These are phyloP conservation scores for Candida yuanshanica DNA, from an alignment of 805 yeast genomes.

Conservation along the genomic window DNA sequence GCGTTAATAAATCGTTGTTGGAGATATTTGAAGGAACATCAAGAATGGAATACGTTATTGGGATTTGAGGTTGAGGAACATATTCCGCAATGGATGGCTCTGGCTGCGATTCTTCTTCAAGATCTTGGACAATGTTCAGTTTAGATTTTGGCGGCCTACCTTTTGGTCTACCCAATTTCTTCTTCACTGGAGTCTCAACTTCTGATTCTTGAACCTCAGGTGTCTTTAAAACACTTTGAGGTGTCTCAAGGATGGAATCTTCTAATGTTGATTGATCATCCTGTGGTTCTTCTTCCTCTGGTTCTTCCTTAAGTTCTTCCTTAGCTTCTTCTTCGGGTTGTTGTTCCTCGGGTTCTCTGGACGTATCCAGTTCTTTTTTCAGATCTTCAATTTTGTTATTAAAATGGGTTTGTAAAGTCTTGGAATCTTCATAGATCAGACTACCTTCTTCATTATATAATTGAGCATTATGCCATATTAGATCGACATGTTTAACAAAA, in stretches of 20 bases:
- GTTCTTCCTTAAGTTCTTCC: slow-evolving; percentile 2
- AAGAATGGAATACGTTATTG: background rate
- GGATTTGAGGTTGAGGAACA: no score
- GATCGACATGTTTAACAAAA: slow-evolving; percentile 51
- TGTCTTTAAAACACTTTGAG: background rate
- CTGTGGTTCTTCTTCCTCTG: background rate
- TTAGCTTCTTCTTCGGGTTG: slow-evolving; percentile 9
- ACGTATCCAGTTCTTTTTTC: slow-evolving; percentile 14
- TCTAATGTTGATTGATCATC: background rate
- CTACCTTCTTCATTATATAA: slow-evolving; percentile 71
- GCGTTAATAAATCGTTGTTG: background rate
- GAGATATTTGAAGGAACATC: background rate
- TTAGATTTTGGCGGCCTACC: slow-evolving; percentile 2
- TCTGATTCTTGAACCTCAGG: background rate
- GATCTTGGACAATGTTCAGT: background rate
- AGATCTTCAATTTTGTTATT: slow-evolving; percentile 31
- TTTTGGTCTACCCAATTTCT: slow-evolving; percentile 2
- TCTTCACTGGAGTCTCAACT: slow-evolving; percentile 1
- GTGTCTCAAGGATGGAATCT: slow-evolving; percentile 1
- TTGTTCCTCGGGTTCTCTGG: slow-evolving; percentile 6
- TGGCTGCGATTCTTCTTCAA: background rate
- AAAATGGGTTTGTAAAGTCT: slow-evolving; percentile 49
- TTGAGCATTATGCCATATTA: slow-evolving; percentile 76
- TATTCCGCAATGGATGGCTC: no score
- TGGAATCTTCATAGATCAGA: slow-evolving; percentile 67